Evolutionary conservation across 805 yeast species (phyloP).

Genomic region (Schwanniomyces vanrijiae): DNA sequence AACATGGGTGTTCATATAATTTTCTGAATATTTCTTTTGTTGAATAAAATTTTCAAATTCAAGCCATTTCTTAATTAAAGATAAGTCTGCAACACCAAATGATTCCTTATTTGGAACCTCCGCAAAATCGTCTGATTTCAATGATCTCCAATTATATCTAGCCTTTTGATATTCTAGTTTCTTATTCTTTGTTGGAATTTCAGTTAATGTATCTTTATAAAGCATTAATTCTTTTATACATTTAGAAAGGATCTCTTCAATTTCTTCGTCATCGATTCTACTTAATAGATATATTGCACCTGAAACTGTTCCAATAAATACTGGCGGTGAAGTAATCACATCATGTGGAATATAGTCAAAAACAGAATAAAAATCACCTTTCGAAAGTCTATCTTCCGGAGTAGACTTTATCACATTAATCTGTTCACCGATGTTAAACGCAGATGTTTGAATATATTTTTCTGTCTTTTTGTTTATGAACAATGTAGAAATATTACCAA

Average conservation of each 20-base stretch:
- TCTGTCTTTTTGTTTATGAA: conserved; percentile 2
- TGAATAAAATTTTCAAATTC: conserved; percentile 5
- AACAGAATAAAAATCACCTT: neutral
- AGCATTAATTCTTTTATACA: conserved; percentile 14
- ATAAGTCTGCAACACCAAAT: conserved; percentile 16
- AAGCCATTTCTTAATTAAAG: conserved; percentile 16
- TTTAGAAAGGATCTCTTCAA: conserved; percentile 9
- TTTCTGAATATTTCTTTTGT: neutral
- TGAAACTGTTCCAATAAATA: conserved; percentile 25
- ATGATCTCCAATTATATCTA: conserved; percentile 6
- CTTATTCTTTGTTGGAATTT: neutral
- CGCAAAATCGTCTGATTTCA: conserved; percentile 15
- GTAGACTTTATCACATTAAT: conserved; percentile 21
- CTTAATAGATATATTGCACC: conserved; percentile 25
- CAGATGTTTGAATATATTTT: conserved; percentile 9
- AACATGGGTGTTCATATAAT: too few relatives aligned
- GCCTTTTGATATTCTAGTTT: neutral
- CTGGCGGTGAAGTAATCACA: conserved; percentile 3
- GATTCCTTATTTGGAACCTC: conserved; percentile 6
- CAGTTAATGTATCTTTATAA: neutral
- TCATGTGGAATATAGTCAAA: neutral
- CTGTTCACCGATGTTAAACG: conserved; percentile 28
- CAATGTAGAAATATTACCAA: conserved; percentile 26
- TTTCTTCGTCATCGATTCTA: conserved; percentile 13
- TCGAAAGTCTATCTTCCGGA: neutral